Conservation (phyloP, 2,329 filamentous ascomycete species). For the Aspergillus pseudonomiae region DNA sequence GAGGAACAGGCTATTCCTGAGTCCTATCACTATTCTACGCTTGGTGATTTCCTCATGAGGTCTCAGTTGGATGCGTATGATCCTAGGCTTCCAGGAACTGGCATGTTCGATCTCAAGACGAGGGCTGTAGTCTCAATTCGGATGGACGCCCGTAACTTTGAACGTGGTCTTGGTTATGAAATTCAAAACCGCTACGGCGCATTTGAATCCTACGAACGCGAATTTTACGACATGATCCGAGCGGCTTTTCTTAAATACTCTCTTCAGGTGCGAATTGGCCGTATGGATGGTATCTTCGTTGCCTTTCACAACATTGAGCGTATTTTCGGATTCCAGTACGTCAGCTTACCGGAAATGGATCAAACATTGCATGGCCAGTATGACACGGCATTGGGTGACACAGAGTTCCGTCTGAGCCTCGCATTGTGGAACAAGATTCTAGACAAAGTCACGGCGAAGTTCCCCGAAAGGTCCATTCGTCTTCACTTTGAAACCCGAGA, state of each 20-base stretch:
- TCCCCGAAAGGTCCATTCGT: slow-evolving; percentile 73
- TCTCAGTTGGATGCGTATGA: slow-evolving; percentile 94
- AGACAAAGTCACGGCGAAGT: slow-evolving; percentile 72
- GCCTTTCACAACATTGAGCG: slow-evolving; percentile 93
- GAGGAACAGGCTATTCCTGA: slow-evolving; percentile 74
- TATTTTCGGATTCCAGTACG: slow-evolving; percentile 97
- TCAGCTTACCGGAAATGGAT: slow-evolving; percentile 86
- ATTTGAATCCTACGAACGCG: slow-evolving; percentile 91
- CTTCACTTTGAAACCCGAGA: slow-evolving; percentile 79
- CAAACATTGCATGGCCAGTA: slow-evolving; percentile 78
- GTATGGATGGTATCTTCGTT: slow-evolving; percentile 98
- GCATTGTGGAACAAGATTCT: slow-evolving; percentile 77
- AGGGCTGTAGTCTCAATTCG: slow-evolving; percentile 88
- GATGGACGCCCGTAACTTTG: slow-evolving; percentile 75
- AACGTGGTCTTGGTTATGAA: slow-evolving; percentile 82
- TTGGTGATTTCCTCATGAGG: slow-evolving; percentile 88
- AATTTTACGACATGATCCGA: slow-evolving; percentile 96
- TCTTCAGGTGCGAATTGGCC: slow-evolving; percentile 91
- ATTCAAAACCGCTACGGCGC: slow-evolving; percentile 74
- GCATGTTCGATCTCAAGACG: slow-evolving; percentile 96
- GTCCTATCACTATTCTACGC: slow-evolving; percentile 82
- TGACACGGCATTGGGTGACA: slow-evolving; percentile 70
- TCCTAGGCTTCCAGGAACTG: slow-evolving; percentile 79
- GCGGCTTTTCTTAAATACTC: slow-evolving; percentile 96
- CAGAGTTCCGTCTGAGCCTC: slow-evolving; percentile 83